Conservation (phyloP, 306 rosid genomes). For the Pterocarpus santalinus region DNA sequence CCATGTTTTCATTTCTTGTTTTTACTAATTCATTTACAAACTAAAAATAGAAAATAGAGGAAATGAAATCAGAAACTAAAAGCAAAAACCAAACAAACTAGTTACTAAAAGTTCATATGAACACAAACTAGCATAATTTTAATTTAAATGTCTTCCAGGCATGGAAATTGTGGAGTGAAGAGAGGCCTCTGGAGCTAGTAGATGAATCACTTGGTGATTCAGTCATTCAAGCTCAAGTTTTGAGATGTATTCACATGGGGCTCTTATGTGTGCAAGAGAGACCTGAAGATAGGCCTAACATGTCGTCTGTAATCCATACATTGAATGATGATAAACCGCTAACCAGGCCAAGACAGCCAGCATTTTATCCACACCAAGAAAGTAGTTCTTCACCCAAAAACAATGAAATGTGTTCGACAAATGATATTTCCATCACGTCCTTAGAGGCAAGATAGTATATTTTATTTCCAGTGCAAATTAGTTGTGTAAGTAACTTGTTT, state of each 20-base stretch:
- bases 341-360: constrained; percentile 29
- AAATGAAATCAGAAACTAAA: too few relatives aligned
- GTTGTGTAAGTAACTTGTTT: too few relatives aligned
- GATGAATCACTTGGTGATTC: constrained; percentile 20
- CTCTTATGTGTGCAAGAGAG: constrained; percentile 45
- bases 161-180: constrained; percentile 49
- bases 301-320: constrained; percentile 46
- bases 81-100: too few relatives aligned
- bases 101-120: too few relatives aligned
- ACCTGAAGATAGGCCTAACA: constrained; percentile 48
- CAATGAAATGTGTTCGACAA: constrained; percentile 10
- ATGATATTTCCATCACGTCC: background rate
- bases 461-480: too few relatives aligned
- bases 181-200: constrained; percentile 24
- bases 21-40: too few relatives aligned
- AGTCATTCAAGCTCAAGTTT: background rate
- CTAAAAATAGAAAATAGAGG: too few relatives aligned
- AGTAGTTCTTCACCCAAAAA: background rate
- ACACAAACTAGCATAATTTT: too few relatives aligned
- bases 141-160: constrained; percentile 13
- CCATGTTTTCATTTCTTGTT: too few relatives aligned
- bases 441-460: constrained; percentile 34
- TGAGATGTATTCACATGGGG: constrained; percentile 36
- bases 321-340: constrained; percentile 41
- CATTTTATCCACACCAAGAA: constrained; percentile 41